Base-by-base conservation (phyloP, 305 asterid genomes). In the Fraxinus albicans region DNA sequence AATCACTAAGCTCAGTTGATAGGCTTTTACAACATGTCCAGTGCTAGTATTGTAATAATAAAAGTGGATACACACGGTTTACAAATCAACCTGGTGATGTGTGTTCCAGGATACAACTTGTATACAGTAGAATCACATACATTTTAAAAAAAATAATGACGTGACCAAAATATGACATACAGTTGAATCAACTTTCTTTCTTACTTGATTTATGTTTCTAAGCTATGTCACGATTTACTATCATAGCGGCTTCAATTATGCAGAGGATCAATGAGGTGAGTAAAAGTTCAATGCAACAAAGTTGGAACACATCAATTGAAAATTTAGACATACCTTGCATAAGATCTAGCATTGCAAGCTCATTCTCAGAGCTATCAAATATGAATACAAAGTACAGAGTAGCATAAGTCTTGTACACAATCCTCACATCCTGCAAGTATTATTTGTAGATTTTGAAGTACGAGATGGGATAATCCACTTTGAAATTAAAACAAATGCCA, bases 291-390 rank as follows among this genome's bases (percentile, higher is more conserved):
- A 23, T 70, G 72, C 13, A 12, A 60, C 53, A 80, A 78, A 69
- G 17, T 31, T 13, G 25, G 65, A 55, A 55, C 25, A n/a, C 25
- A 84, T 19, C 53, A 73, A 42, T 78, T 77, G 83, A 77, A 55
- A 75, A 27, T 83, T 25, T 78, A 85, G 38, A 53, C 77, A 79
- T 91, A 94, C 99, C 99, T 96, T 96, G 99, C 98, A 93, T 91
- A 40, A 96, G 97, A 89, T 96, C 99, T n/a, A 96, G 92, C 93
- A 96, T 89, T 2, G 98, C 99, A 42, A 96, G 98, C 88, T 96
- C 99, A 86, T 94, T 94, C 83, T 96, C 99, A 0, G 93, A 90
- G 83, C 86, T 83, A 76, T 94, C 98, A 77, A 96, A 96, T 81
- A 96, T 79, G 90, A 96, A 93, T 77, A 94, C 91, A 55, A 96